Evolutionary conservation across 2,329 filamentous ascomycete genomes (phyloP), one percentile per base, ranked within the genome.

Genomic region (Cercospora janseana): DNA sequence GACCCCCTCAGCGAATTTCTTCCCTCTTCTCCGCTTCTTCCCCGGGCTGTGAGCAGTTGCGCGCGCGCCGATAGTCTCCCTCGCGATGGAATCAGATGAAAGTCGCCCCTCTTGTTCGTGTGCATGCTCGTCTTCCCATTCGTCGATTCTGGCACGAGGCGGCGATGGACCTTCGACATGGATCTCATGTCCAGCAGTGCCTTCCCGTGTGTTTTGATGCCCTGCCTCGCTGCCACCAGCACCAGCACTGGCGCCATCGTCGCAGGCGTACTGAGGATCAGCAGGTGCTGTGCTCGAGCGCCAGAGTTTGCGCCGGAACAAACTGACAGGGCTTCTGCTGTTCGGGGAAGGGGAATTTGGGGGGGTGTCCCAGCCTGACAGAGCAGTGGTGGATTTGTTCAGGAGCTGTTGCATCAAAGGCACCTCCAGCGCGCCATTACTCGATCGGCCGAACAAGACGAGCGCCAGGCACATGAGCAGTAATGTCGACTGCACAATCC

Each of bases 401-500:
- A 70, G 60, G 49, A 76, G 66, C 32, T 75, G 72, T 54, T 75
- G 73, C 47, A 73, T 68, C 24, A 76, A 67, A 0, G 74, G 73
- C 16, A 74, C 60, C 34, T 75, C 73, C 1, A 70, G 55, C 6
- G 65, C 62, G 4, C 66, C 62, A 23, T 52, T 63, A 32, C 52
- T 59, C 10, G 54, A 51, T 37, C 58, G 53, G 58, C 70, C 72
- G 66, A 97, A 96, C 28, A 97, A 84, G 16, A 96, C 88, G 1
- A 98, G 78, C 0, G 87, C 84, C 7, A 98, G 80, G 61, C 90
- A 95, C 37, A 92, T 82, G 0, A 97, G 79, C 4, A 97, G 79
- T 6, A 98, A 78, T 4, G 94, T 81, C 37, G 87, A 90, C 69
- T 97, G 93, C 26, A 95, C 81, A 51, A 97, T 93, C 4, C 88